These are phyloP conservation scores for Hippophae gyantsensis DNA, from an alignment of 306 rosid species.

Conservation along the genomic window DNA sequence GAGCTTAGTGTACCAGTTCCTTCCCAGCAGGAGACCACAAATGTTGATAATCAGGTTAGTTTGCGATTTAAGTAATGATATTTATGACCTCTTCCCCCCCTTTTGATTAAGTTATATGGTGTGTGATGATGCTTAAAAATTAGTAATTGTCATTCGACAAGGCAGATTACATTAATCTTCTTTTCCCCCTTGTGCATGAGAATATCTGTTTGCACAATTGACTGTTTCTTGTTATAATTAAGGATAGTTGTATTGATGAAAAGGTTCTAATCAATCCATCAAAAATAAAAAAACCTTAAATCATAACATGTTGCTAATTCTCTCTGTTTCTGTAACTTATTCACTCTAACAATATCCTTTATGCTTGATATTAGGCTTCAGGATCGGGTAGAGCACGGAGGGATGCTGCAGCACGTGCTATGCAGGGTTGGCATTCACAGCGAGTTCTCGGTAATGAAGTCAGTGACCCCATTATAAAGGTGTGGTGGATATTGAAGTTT, in stretches of 20 bases:
- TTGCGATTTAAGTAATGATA: not conserved
- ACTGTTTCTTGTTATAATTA: too few species aligned
- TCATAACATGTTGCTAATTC: not conserved
- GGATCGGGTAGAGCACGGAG: conserved; percentile 92
- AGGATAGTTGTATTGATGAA: too few species aligned
- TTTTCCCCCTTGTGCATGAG: too few species aligned
- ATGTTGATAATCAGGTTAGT: conserved; percentile 65
- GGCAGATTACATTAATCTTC: too few species aligned
- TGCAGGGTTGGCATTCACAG: conserved; percentile 96
- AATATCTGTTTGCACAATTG: too few species aligned
- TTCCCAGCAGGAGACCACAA: conserved; percentile 61
- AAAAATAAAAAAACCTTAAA: too few species aligned
- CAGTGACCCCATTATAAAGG: conserved; percentile 92
- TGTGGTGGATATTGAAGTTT: conserved; percentile 24
- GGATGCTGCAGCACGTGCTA: conserved; percentile 97
- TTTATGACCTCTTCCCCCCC: too few species aligned
- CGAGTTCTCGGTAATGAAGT: conserved; percentile 93
- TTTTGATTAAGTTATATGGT: too few species aligned
- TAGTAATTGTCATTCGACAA: too few species aligned
- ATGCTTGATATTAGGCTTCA: conserved; percentile 43
- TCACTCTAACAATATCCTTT: not conserved
- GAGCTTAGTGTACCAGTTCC: conserved; percentile 64
- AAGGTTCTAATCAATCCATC: too few species aligned
- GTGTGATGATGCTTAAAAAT: too few species aligned
- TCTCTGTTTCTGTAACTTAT: not conserved